A percentile compares a stretch with the other conserved stretches of the same genome.
Conservation (phyloP, 2,329 filamentous ascomycete species). For the Diplodia mutila region DNA sequence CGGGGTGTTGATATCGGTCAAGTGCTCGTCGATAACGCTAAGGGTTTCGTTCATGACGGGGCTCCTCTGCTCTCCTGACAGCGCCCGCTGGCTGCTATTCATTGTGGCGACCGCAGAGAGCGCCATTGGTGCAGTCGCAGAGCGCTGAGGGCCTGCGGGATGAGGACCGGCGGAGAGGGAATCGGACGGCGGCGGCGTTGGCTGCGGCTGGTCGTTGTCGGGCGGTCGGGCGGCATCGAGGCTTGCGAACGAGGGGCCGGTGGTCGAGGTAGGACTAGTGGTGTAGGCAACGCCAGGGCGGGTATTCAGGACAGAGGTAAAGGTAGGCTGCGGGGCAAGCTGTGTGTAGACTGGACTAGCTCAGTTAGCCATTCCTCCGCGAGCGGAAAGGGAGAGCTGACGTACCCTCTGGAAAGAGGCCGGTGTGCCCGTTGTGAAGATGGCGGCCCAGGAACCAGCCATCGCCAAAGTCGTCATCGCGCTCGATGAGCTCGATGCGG, state of each 20-base stretch:
- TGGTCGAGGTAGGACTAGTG: slow-evolving; percentile 5
- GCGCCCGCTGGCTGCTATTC: slow-evolving; percentile 18
- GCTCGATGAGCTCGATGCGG: slow-evolving; percentile 79
- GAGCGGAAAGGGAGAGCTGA: slow-evolving; percentile 6
- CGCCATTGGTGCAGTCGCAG: slow-evolving; percentile 19
- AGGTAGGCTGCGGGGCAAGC: slow-evolving; percentile 55
- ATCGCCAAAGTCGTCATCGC: slow-evolving; percentile 87
- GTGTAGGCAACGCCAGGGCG: slow-evolving; percentile 7
- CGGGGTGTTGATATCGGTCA: slow-evolving; percentile 77
- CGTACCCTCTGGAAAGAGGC: slow-evolving; percentile 82
- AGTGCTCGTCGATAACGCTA: slow-evolving; percentile 96
- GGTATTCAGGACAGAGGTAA: slow-evolving; percentile 25
- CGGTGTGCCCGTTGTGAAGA: slow-evolving; percentile 71
- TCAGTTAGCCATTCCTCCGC: slow-evolving; percentile 21
- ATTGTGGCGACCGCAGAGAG: slow-evolving; percentile 6
- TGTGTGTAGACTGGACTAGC: slow-evolving; percentile 67
- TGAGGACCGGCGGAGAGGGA: not conserved
- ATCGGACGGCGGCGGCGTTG: not conserved
- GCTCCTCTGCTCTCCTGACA: slow-evolving; percentile 55
- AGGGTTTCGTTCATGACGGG: slow-evolving; percentile 92
- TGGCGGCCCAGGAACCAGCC: slow-evolving; percentile 83
- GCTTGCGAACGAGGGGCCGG: slow-evolving; percentile 3
- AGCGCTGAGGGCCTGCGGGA: slow-evolving; percentile 9
- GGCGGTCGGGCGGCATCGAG: not conserved
- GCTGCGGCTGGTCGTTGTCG: not conserved